Conservation (phyloP, 768 basidiomycete species). For the Suillus ampliporus region DNA sequence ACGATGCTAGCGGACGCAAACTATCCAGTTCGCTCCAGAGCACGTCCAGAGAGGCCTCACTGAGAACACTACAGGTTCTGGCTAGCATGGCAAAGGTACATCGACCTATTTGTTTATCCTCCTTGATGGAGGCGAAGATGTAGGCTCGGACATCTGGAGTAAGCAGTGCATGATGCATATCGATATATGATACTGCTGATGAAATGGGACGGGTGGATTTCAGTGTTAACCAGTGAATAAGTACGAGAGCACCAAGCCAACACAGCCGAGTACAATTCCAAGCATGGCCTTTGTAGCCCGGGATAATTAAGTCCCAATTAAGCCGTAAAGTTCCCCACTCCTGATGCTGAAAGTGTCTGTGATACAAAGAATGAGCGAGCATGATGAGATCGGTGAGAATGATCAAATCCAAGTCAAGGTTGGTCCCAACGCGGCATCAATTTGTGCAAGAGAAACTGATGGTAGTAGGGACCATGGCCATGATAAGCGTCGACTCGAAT, state of each 20-base stretch:
- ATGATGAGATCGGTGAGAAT: too few species aligned
- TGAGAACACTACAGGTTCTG: constrained; percentile 1
- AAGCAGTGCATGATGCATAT: background rate
- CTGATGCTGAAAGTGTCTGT: too few species aligned
- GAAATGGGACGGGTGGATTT: background rate
- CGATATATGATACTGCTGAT: background rate
- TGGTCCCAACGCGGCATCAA: too few species aligned
- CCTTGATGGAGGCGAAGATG: background rate
- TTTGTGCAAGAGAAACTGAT: too few species aligned
- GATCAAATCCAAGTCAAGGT: too few species aligned
- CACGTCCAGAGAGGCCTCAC: background rate
- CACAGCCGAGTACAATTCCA: background rate
- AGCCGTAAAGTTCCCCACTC: too few species aligned
- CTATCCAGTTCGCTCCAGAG: constrained; percentile 8
- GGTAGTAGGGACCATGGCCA: too few species aligned
- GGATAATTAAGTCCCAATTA: too few species aligned
- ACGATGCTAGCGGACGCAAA: background rate
- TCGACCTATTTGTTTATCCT: background rate
- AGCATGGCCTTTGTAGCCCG: background rate
- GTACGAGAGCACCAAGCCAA: background rate
- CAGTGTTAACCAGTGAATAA: background rate
- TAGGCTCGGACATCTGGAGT: background rate
- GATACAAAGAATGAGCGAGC: too few species aligned
- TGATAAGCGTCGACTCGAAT: too few species aligned
- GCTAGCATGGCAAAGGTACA: constrained; percentile 1